Evolutionary conservation across 139 green algal genomes (phyloP), one percentile per base, ranked within the genome.

Genomic region (Astrephomene gubernaculifera): DNA sequence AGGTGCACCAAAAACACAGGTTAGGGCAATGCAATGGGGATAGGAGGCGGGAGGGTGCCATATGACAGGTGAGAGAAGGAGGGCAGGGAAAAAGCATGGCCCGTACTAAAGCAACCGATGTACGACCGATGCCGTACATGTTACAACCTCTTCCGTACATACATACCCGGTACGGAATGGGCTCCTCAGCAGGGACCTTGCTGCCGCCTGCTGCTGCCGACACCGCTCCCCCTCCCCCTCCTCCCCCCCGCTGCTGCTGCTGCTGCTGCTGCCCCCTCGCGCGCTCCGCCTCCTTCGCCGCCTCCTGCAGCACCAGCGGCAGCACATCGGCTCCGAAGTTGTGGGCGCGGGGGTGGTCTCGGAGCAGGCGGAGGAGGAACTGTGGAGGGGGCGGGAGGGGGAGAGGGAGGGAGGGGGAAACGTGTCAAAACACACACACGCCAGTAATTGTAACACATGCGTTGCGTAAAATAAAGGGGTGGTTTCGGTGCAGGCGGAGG

Each of bases 261-360:
- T 54, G 31, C 71, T 14, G 45, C 71, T 33, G 71, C 71, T n/a
- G 6, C 71, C 65, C 45, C 38, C 9, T 45, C n/a, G 17, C 38
- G 22, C 21, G 39, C 24, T 39, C 38, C 19, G 91, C 90, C 35
- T 89, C 81, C 24, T 88, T 69, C 39, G 43, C 54, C 1, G 73
- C 71, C n/a, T 4, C 53, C 52, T 39, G 35, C 19, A 83, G 78
- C 61, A 93, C 90, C 54, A 79, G 60, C 52, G 96, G 96, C 79
- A 98, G 97, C 89, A 99, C 96, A 89, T 98, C 96, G 8, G 90
- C 93, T 21, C 96, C 96, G 89, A 99, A 99, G 89, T 98, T 95
- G 76, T 97, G 97, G 39, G 89, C 87, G 60, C 87, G 81, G 25
- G 91, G 89, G 29, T 90, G 79, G 19, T 90, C 68, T 61, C 84